Evolutionary conservation across 1,284 basidiomycete species (phyloP), one percentile per base, ranked within the genome.

Genomic region (Rhodofomes roseus): DNA sequence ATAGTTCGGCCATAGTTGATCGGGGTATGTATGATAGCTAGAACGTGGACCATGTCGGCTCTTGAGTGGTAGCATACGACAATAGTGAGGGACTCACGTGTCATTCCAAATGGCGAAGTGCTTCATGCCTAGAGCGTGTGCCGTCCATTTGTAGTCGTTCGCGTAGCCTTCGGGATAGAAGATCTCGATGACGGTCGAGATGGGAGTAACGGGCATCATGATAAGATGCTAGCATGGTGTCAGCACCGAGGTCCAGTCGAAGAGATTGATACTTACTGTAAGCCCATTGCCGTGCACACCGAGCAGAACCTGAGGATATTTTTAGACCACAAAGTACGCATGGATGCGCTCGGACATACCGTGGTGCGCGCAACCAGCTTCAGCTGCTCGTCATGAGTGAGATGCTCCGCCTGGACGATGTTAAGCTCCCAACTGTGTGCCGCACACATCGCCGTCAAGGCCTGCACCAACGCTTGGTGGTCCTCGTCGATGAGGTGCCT

Each of bases 281-380:
- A 93, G 77, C 2, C 91, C 91, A 68, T 92, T 91, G 1, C 92
- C 91, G 63, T 93, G 91, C 1, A 93, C 86, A 37, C 90, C 90
- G 20, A 92, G 75, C 68, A 93, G 74, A 66, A 93, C 83, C 87
- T 91, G 59, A 25, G 50, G 34, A 58, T 29, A 43, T 1, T 34
- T 54, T 64, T 50, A 65, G 56, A 11, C 29, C 25, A 12, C 9
- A n/a, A n/a, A 2, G 6, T 31, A 12, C 39, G 43, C 1, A 11
- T 22, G 9, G 36, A 8, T 12, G 5, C 59, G 31, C 54, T 25
- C 29, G 27, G 48, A 62, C 66, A 18, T 54, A 75, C 87, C 27
- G 89, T 92, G 1, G 90, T 89, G 58, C 82, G 77, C 7, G 86
- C 83, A 0, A 79, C 81, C 18, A 86, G 71, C 27, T 74, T 73